Evolutionary conservation across 1,284 basidiomycete species (phyloP).

Genomic region (Pseudozyma flocculosa): DNA sequence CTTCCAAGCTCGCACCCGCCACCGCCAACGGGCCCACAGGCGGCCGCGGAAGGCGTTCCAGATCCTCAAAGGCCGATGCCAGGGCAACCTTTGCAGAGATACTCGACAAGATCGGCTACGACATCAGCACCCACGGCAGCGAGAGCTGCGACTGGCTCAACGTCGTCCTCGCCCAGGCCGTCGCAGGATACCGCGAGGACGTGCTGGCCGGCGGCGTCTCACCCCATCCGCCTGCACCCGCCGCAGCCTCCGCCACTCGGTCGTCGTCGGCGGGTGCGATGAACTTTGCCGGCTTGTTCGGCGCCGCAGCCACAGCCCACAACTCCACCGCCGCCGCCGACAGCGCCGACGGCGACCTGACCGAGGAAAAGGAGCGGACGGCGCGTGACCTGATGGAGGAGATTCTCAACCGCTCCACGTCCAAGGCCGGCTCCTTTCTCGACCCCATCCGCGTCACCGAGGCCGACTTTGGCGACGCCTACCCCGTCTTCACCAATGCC

Average conservation of each 20-base stretch:
- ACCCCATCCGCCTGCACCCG: slow-evolving; percentile 5
- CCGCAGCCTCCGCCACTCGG: neutral
- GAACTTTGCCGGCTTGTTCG: no score
- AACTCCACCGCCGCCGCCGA: slow-evolving; percentile 4
- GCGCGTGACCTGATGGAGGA: slow-evolving; percentile 50
- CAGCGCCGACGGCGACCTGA: slow-evolving; percentile 7
- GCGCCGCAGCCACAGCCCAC: slow-evolving; percentile 1
- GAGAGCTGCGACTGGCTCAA: slow-evolving; percentile 66
- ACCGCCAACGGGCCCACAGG: neutral
- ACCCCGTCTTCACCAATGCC: slow-evolving; percentile 63
- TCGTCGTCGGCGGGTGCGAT: no score
- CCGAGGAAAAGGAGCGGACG: slow-evolving; percentile 27
- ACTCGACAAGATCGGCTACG: slow-evolving; percentile 62
- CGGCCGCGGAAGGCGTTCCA: no score
- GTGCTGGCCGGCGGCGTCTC: slow-evolving; percentile 57
- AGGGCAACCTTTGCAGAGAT: slow-evolving; percentile 42
- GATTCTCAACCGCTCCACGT: slow-evolving; percentile 41
- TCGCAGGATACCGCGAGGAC: slow-evolving; percentile 58
- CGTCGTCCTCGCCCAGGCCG: slow-evolving; percentile 63
- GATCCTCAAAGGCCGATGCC: neutral
- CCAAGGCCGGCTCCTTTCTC: slow-evolving; percentile 38
- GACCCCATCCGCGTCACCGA: slow-evolving; percentile 64
- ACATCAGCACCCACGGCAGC: slow-evolving; percentile 62
- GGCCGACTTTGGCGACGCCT: slow-evolving; percentile 62
- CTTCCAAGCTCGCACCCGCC: neutral